These are phyloP conservation scores for Spongospora subterranea DNA, from an alignment of 208 protist species.

Conservation along the genomic window DNA sequence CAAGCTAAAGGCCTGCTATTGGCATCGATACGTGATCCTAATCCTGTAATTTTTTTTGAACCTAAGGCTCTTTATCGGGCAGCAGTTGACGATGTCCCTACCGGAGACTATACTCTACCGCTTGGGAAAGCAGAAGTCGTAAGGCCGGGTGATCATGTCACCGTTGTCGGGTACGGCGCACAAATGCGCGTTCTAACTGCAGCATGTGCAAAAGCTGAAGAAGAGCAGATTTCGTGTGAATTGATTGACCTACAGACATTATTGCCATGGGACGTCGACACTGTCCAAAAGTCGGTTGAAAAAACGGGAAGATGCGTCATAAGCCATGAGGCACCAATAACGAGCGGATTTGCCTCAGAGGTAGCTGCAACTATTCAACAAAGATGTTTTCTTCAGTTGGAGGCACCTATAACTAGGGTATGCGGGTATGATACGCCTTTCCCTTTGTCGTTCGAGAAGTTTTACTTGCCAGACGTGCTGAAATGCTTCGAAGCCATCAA, in stretches of 20 bases:
- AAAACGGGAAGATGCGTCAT: constrained; percentile 61
- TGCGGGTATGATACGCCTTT: constrained; percentile 94
- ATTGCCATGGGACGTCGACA: constrained; percentile 91
- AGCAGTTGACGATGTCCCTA: constrained; percentile 86
- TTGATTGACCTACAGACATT: constrained; percentile 93
- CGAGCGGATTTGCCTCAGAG: constrained; percentile 91
- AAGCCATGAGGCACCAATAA: constrained; percentile 90
- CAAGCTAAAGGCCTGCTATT: constrained; percentile 89
- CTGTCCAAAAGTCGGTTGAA: constrained; percentile 77
- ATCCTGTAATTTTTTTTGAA: constrained; percentile 93
- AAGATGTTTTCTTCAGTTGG: constrained; percentile 75
- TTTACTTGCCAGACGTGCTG: constrained; percentile 91
- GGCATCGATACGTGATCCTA: constrained; percentile 81
- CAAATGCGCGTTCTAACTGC: constrained; percentile 61
- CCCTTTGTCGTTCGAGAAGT: constrained; percentile 91
- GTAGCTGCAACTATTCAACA: constrained; percentile 84
- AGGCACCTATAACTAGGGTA: constrained; percentile 93
- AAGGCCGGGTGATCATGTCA: constrained; percentile 86
- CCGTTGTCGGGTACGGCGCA: constrained; percentile 86
- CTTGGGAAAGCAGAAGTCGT: constrained; percentile 87
- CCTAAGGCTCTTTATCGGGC: constrained; percentile 84
- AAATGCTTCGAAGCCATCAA: constrained; percentile 85
- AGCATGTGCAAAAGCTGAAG: constrained; percentile 54
- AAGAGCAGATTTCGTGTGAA: constrained; percentile 85
- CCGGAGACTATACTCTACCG: constrained; percentile 89